A percentile compares a stretch with the other conserved stretches of the same genome.
Evolutionary conservation across 495 filamentous ascomycete species (phyloP).

Genomic region (Ascobolus immersus): DNA sequence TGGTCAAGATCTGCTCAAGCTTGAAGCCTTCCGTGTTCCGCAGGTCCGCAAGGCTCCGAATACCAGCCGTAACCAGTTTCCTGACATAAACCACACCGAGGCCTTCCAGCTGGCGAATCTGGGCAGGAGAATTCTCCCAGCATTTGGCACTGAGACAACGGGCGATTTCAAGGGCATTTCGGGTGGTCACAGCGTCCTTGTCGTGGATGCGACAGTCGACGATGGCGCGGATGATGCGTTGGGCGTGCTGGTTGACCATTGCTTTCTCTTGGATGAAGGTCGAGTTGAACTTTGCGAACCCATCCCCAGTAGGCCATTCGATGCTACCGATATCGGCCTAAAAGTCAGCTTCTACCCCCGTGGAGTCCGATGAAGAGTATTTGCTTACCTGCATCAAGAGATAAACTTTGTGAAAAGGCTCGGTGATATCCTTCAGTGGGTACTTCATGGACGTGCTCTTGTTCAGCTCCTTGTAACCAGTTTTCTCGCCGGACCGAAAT

Average conservation of each 20-base stretch:
- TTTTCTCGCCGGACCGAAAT: constrained; percentile 48
- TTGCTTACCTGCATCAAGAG: constrained; percentile 44
- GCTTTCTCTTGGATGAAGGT: constrained; percentile 43
- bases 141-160: constrained; percentile 52
- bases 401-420: constrained; percentile 60
- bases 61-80: constrained; percentile 45
- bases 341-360: no score
- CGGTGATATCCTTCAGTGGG: constrained; percentile 48
- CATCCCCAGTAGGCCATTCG: constrained; percentile 40
- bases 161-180: constrained; percentile 51
- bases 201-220: constrained; percentile 55
- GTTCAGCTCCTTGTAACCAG: constrained; percentile 61
- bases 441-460: constrained; percentile 43
- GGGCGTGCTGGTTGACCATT: constrained; percentile 45
- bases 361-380: no score
- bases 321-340: constrained; percentile 39
- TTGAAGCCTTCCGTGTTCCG: constrained; percentile 36
- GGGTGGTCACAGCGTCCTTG: constrained; percentile 37
- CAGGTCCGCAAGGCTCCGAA: constrained; percentile 47
- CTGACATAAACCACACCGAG: constrained; percentile 53
- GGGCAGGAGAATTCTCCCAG: constrained; percentile 67
- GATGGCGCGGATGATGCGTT: constrained; percentile 55
- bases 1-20: constrained; percentile 53
- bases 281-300: constrained; percentile 32
- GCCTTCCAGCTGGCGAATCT: constrained; percentile 70